Evolutionary conservation across 805 yeast species (phyloP), one percentile per base, ranked within the genome.

Genomic region (Cyberlindnera misumaiensis): DNA sequence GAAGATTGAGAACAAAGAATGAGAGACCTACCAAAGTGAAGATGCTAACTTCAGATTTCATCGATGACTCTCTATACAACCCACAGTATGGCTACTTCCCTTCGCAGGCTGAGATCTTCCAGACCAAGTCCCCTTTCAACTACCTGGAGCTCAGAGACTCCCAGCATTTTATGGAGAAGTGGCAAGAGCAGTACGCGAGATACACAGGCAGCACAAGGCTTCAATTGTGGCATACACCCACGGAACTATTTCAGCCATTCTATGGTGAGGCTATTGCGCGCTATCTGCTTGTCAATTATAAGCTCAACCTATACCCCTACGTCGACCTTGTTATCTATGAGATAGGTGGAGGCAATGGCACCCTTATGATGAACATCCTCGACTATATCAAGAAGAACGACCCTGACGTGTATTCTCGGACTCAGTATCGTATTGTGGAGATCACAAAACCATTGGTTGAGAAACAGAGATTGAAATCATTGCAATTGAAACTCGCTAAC

Each of bases 271-370:
- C 94, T 0, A 63, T 90, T 40, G 96, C 96, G 0, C 65, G 89
- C 39, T 83, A 86, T 60, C 62, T 89, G 14, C 60, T 86, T 39
- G 80, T 77, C 8, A 80, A 83, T 55, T 83, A 81, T 55, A 77
- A 79, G 57, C 62, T 78, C 48, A 79, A 80, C 45, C 63, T 72
- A 30, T 82, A 76, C 49, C 90, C 89, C 1, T 79, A 80, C 51
- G 67, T 72, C 30, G 88, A 84, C 53, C 63, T 90, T 34, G 70
- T 76, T 6, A 83, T 86, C 18, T 87, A 85, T 59, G 96, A 87
- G 60, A 75, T 84, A 69, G 96, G 95, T 42, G 95, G 88, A 15
- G 95, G 95, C 48, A 86, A 86, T 52, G 95, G 95, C 30, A 85
- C 94, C 0, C 59, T 86, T 43, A 86, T 87, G 95, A 57, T 70